Evolutionary conservation across 139 green algal species (phyloP).

Genomic region (Prasinococcaceae sp.): DNA sequence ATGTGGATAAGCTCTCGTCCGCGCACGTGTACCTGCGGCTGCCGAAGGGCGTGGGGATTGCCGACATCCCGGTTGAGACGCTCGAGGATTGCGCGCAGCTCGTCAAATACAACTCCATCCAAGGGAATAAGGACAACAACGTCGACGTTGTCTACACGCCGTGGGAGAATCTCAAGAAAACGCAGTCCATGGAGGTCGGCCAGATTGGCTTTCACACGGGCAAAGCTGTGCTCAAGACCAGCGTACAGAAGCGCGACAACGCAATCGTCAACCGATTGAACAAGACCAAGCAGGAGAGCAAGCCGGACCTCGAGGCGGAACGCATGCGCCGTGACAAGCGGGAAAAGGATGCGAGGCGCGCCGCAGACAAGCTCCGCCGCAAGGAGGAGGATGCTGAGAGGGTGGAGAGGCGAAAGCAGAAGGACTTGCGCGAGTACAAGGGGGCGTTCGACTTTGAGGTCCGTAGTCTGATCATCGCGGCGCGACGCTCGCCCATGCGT

Average conservation of each 20-base stretch:
- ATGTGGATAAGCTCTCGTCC: slow-evolving; percentile 85
- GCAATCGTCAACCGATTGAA: slow-evolving; percentile 89
- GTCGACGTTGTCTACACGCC: slow-evolving; percentile 83
- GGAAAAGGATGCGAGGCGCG: too few relatives aligned
- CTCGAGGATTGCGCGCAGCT: slow-evolving; percentile 76
- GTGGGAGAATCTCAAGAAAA: slow-evolving; percentile 83
- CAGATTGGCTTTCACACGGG: slow-evolving; percentile 78
- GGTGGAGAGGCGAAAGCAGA: too few relatives aligned
- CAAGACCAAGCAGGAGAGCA: slow-evolving; percentile 61
- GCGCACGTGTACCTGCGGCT: slow-evolving; percentile 93
- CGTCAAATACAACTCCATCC: slow-evolving; percentile 93
- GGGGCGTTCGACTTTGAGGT: too few relatives aligned
- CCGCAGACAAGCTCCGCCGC: too few relatives aligned
- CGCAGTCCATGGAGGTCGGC: slow-evolving; percentile 47
- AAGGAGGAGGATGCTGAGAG: too few relatives aligned
- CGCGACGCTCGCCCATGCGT: too few relatives aligned
- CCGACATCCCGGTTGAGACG: slow-evolving; percentile 61
- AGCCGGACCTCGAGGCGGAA: slow-evolving; percentile 57
- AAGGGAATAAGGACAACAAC: slow-evolving; percentile 72
- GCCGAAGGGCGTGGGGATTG: slow-evolving; percentile 33
- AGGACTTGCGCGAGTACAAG: too few relatives aligned
- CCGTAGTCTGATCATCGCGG: too few relatives aligned
- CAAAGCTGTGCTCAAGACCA: slow-evolving; percentile 47
- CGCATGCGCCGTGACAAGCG: too few relatives aligned
- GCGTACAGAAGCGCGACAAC: slow-evolving; percentile 58